Evolutionary conservation across 352 stramenopile species (phyloP).

Genomic region (Globisporangium apiculatum): DNA sequence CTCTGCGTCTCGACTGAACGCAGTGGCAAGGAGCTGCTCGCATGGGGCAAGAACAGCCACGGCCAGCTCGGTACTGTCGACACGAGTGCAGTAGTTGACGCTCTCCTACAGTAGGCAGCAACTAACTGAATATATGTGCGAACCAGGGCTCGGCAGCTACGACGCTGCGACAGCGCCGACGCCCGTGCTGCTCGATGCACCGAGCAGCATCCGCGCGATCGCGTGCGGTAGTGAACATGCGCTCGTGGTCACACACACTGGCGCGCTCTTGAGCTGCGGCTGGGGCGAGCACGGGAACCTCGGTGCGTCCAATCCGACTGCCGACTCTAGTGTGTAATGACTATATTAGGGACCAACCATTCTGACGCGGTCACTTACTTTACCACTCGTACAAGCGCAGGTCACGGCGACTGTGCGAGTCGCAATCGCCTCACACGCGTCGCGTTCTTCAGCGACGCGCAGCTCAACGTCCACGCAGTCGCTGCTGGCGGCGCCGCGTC

Average conservation of each 20-base stretch:
- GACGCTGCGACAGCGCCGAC: slow-evolving; percentile 10
- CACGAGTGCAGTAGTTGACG: not conserved
- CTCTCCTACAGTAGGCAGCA: too few species aligned
- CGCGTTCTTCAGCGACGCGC: slow-evolving; percentile 30
- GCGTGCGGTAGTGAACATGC: slow-evolving; percentile 74
- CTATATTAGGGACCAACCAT: too few species aligned
- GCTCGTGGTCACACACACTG: slow-evolving; percentile 39
- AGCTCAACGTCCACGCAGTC: slow-evolving; percentile 25
- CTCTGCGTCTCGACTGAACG: slow-evolving; percentile 33
- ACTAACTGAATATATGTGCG: too few species aligned
- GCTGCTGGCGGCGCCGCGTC: slow-evolving; percentile 59
- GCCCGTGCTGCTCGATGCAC: slow-evolving; percentile 14
- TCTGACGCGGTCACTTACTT: too few species aligned
- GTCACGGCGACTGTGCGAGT: slow-evolving; percentile 50
- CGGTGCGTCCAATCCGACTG: slow-evolving; percentile 23
- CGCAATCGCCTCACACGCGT: slow-evolving; percentile 28
- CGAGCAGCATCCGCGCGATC: slow-evolving; percentile 24
- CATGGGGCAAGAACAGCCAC: slow-evolving; percentile 76
- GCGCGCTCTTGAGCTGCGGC: slow-evolving; percentile 67
- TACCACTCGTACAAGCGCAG: slow-evolving; percentile 18
- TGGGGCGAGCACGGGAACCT: slow-evolving; percentile 85
- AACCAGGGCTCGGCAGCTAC: not conserved
- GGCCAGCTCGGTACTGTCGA: slow-evolving; percentile 45
- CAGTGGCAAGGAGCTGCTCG: slow-evolving; percentile 7
- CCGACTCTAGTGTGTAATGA: not conserved